Evolutionary conservation across 176 grass and related monocot genomes (phyloP), one percentile per base, ranked within the genome.

Genomic region (Cymbopogon citratus): DNA sequence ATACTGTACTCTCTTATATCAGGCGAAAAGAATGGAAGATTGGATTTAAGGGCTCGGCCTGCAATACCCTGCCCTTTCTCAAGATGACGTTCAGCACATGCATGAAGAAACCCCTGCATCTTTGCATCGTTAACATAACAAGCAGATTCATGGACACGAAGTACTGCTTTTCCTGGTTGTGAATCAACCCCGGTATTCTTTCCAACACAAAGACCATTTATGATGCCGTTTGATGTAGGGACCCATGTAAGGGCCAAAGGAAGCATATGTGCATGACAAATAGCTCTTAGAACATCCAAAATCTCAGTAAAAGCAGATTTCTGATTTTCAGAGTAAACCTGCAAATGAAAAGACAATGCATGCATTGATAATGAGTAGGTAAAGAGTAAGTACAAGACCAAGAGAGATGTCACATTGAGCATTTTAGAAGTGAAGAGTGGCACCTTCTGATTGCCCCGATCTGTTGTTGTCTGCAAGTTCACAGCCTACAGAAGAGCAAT

Each of bases 201-300:
- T 38, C 15, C 54, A 51, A 9, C 76, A 63, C 66, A 67, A 65
- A 40, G 16, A 23, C 24, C 67, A 40, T 10, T 69, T 66, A 56
- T 51, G 63, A 31, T 76, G 40, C 29, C 62, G 40, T 73, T 70
- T 52, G 54, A 79, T 61, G 81, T 83, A 80, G 87, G 85, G 59
- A 93, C 77, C 97, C 97, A 99, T 60, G 97, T 96, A 63, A 96
- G 89, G 35, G 97, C 93, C 81, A 99, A 84, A 2, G 97, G 97
- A 51, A 99, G 89, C 93, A 93, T 93, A 67, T 99, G 97, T 29
- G 97, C 93, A 85, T 95, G 91, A 51, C 97, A 93, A 79, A 95
- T 85, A 66, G 85, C 85, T 78, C 92, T 94, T 64, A 99, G 70
- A 62, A 99, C 93, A 78, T 99, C 91, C 45, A 95, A 80, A 74